Evolutionary conservation across 2,329 filamentous ascomycete species (phyloP).

Genomic region (Beauveria medogensis): DNA sequence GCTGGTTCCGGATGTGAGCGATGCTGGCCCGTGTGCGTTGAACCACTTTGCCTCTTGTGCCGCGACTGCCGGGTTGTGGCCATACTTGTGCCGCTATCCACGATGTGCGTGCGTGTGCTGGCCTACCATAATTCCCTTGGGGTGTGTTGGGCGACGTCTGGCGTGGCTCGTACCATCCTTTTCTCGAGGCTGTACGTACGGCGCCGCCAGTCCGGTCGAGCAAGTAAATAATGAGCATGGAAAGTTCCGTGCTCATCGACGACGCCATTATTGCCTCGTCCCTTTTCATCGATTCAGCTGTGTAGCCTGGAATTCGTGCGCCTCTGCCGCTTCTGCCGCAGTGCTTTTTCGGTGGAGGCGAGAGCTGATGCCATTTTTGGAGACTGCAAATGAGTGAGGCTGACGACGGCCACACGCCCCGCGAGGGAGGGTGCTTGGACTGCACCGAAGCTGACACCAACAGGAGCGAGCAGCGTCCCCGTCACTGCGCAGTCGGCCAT

Average conservation of each 20-base stretch:
- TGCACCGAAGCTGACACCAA: neutral
- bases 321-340: conserved; percentile 8
- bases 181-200: neutral
- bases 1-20: neutral
- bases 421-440: neutral
- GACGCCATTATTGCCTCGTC: neutral
- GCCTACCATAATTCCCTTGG: neutral
- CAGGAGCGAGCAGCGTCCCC: neutral
- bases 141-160: neutral
- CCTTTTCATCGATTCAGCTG: neutral
- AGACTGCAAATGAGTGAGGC: neutral
- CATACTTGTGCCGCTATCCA: neutral
- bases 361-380: conserved; percentile 1
- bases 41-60: neutral
- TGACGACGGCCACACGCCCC: neutral
- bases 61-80: conserved; percentile 7
- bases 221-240: neutral
- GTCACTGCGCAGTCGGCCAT: conserved; percentile 5
- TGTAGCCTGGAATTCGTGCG: neutral
- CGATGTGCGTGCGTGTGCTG: neutral
- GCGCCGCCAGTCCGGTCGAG: neutral
- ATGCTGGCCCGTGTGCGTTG: neutral
- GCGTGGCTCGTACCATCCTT: neutral
- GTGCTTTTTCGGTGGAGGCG: conserved; percentile 1
- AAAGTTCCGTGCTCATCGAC: neutral